Percentiles rank a stretch among this genome's conserved stretches.
phyloP scores from a whole-genome alignment of 495 filamentous ascomycete genomes.

The Evansstolkia leycettana region DNA sequence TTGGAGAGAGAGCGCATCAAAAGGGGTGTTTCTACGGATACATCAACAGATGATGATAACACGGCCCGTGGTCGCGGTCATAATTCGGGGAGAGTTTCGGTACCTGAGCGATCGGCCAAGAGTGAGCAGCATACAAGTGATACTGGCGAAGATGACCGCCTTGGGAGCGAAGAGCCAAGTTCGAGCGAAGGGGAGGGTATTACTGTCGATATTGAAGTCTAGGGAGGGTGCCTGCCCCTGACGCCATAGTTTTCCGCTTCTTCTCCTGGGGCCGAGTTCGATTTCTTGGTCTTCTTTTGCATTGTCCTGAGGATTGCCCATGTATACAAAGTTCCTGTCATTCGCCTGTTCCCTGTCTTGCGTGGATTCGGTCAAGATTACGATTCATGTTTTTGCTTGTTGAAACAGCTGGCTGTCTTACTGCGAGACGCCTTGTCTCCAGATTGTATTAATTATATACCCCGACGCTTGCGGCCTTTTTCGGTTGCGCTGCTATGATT shows the following conservation, averaged over 20 bases:
- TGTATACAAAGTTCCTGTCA: no score
- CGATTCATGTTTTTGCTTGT: not conserved
- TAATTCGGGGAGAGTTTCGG: constrained; percentile 1
- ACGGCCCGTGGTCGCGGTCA: not conserved
- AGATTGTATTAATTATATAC: constrained; percentile 8
- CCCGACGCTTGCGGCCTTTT: constrained; percentile 6
- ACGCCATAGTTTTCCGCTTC: no score
- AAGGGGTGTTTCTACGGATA: constrained; percentile 13
- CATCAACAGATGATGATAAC: constrained; percentile 3
- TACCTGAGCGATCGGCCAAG: constrained; percentile 3
- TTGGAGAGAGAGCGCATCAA: constrained; percentile 52
- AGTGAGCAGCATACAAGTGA: constrained; percentile 2
- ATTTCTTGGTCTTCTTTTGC: no score
- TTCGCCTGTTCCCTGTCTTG: not conserved
- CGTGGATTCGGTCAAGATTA: not conserved
- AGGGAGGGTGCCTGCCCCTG: no score
- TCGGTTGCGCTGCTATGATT: no score
- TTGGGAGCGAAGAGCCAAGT: constrained; percentile 21
- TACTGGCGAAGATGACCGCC: constrained; percentile 5
- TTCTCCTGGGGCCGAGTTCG: no score
- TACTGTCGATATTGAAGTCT: constrained; percentile 34
- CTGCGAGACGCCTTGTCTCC: no score
- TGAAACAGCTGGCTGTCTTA: no score
- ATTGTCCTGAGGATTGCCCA: no score
- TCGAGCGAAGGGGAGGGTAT: constrained; percentile 35